Evolutionary conservation across 2,329 filamentous ascomycete genomes (phyloP), one percentile per base, ranked within the genome.

Genomic region (Sporothrix schenckii): DNA sequence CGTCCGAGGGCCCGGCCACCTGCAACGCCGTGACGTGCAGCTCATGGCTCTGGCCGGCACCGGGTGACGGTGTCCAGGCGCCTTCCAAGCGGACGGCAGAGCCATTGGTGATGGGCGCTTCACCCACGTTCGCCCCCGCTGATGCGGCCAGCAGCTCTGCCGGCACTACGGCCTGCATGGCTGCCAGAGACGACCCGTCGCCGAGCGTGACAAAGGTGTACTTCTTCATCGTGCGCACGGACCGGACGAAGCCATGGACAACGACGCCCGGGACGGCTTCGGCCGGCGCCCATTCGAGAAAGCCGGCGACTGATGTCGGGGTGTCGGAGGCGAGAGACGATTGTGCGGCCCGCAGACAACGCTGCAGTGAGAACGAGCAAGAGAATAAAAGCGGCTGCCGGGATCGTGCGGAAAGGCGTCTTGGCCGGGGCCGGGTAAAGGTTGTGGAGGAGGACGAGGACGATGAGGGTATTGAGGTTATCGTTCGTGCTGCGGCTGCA

Each of bases 191-290:
- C 14, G 93, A 96, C 58, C 95, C 95, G 83, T 99, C 95, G 13
- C 91, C 90, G 68, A 98, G 84, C 72, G 93, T 88, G 68, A 94
- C 90, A 81, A 99, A 98, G 5, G 91, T 89, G 72, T 91, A 85
- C 27, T 86, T 86, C 79, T 97, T 97, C 83, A 96, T 93, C 79
- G 92, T 92, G 73, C 94, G 87, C 72, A 97, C 89, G 4, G 92
- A 94, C 73, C 92, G 88, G 69, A 97, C 86, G 82, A 91, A 94
- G 72, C 94, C 94, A 78, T 91, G 86, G 75, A 97, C 83, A 70
- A 85, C 84, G 63, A 91, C 83, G 75, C 84, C 79, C n/a, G 79
- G 74, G 53, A 82, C 80, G 60, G 81, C 77, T 47, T 81, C 78
- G 21, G 78, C 74, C 1, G 86, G 84, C 53, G 80, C 81, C 80